Base-by-base conservation (phyloP, 306 rosid genomes). In the Castanea crenata region DNA sequence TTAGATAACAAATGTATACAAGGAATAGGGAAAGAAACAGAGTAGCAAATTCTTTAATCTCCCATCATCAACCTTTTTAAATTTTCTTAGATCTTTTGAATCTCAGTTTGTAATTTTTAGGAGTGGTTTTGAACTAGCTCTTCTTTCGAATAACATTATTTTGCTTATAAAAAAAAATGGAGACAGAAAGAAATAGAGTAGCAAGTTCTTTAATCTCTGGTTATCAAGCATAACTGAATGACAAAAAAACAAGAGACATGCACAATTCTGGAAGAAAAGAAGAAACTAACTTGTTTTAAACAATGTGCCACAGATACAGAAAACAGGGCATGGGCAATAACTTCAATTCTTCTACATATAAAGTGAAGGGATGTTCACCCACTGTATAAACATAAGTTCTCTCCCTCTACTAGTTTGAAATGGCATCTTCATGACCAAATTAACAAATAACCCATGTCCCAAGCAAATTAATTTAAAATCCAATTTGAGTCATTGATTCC, bases 341-440 rank as follows among this genome's bases (percentile, higher is more conserved):
- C 23, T 31, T 65, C 71, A 65, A 34, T 15, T 29, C 38, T 65
- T 34, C 21, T 7, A 15, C 25, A 34, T 15, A 65, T 32, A 16
- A 65, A 32, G 71, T 41, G 21, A 32, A 32, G 21, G 71, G 72
- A 78, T 78, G 31, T 78, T 62, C 74, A 77, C 34, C 52, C 52
- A 23, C 77, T 38, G 41, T 35, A 52, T 62, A 70, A 79, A 34
- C 35, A 49, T 29, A 79, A 52, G 6, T 55, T 55, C 58, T 49
- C 57, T 3, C 20, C 6, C 20, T 69, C 49, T 9, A 6, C 73
- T 35, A 38, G 73, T 62, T 58, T 21, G 64, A 20, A 58, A 21
- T 23, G 64, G 14, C 14, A 58, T 58, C 25, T 21, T 58, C 64
- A 58, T 62, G 0, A 14, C 38, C n/a, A 27, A 41, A 41, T 41